Evolutionary conservation across 371 early-diverging fungal genomes (phyloP).

Genomic region (Coemansia sp.): DNA sequence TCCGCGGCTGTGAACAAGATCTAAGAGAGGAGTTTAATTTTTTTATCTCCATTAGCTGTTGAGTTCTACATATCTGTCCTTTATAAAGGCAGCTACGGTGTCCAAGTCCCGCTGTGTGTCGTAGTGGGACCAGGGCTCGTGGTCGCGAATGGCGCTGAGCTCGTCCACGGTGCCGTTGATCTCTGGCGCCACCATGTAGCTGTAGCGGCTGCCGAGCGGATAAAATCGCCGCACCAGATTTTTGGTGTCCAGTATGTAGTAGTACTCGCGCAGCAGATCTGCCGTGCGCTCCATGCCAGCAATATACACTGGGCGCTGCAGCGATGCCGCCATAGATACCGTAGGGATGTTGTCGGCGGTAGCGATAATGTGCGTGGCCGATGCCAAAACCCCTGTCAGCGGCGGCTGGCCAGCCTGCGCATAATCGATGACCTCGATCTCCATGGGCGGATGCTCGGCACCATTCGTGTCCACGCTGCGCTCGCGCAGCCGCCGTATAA

Average conservation of each 20-base stretch:
- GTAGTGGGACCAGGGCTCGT: slow-evolving; percentile 45
- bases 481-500: slow-evolving; percentile 15
- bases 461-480: background rate
- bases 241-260: slow-evolving; percentile 26
- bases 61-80: slow-evolving; percentile 2
- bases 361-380: slow-evolving; percentile 34
- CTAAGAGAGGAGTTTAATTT: slow-evolving; percentile 1
- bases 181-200: slow-evolving; percentile 44
- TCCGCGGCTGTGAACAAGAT: slow-evolving; percentile 1
- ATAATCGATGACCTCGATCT: slow-evolving; percentile 33
- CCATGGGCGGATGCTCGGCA: background rate
- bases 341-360: slow-evolving; percentile 37
- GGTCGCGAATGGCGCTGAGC: slow-evolving; percentile 46
- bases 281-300: slow-evolving; percentile 42
- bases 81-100: slow-evolving; percentile 20
- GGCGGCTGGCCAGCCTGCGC: slow-evolving; percentile 28
- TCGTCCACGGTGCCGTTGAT: slow-evolving; percentile 33
- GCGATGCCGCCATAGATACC: slow-evolving; percentile 32
- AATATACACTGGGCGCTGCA: slow-evolving; percentile 36
- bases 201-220: slow-evolving; percentile 42
- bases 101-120: slow-evolving; percentile 32
- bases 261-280: slow-evolving; percentile 37
- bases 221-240: slow-evolving; percentile 50
- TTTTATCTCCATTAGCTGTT: slow-evolving; percentile 5
- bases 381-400: slow-evolving; percentile 14